Conservation (phyloP, 208 protist species). For the Crithidia sp. region DNA sequence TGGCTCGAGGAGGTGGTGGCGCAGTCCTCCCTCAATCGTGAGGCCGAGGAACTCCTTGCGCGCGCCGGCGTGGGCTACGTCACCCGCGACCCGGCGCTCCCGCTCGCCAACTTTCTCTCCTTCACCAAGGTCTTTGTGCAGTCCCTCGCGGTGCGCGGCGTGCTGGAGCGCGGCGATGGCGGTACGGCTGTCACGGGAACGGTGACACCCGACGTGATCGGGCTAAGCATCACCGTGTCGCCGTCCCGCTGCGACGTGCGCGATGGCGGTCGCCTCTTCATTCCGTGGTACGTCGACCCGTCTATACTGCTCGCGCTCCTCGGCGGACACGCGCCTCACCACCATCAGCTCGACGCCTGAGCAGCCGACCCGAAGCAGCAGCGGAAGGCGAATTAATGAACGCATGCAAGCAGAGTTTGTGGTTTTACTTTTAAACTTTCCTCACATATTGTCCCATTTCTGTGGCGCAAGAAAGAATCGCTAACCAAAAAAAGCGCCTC, state of each 20-base stretch:
- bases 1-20: conserved; percentile 86
- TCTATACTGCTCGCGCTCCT: conserved; percentile 65
- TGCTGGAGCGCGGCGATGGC: conserved; percentile 31
- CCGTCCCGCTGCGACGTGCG: conserved; percentile 73
- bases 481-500: no score
- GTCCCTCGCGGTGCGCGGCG: conserved; percentile 55
- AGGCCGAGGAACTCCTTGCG: conserved; percentile 48
- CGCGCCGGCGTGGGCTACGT: conserved; percentile 76
- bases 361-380: no score
- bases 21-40: conserved; percentile 72
- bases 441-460: no score
- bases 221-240: conserved; percentile 65
- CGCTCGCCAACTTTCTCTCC: conserved; percentile 74
- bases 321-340: conserved; percentile 27
- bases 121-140: conserved; percentile 74
- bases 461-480: no score
- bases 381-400: no score
- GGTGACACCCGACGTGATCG: conserved; percentile 40
- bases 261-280: conserved; percentile 74
- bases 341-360: background rate
- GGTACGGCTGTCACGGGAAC: conserved; percentile 14
- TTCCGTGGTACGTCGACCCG: conserved; percentile 87
- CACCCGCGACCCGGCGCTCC: conserved; percentile 65
- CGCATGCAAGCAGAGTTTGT: no score
- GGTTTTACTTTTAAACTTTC: no score